Base-by-base conservation (phyloP, 495 filamentous ascomycete genomes). In the Neurospora sp. region DNA sequence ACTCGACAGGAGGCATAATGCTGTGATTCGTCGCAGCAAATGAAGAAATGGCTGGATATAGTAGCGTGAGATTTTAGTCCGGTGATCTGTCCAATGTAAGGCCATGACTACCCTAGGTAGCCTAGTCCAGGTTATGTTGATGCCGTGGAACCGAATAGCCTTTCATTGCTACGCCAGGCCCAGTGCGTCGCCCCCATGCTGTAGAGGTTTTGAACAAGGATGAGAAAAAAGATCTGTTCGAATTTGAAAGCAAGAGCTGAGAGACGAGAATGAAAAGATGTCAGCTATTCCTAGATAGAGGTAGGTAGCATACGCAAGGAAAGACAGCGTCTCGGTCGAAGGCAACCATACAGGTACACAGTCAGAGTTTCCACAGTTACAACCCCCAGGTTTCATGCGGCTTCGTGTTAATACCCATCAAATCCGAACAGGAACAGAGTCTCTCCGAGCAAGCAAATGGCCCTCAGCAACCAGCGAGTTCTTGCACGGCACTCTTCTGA, bases 381-480 rank as follows among this genome's bases (percentile, higher is more conserved):
- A 66, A 18, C 27, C 8, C 54, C 11, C 27, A 16, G 4, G 23
- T 18, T 14, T 6, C 14, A 66, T 27, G 14, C 5, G 3, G 27
- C 12, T 7, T 18, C 14, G 9, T 20, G 2, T 23, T 48, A 1
- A 48, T 1, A 9, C 14, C 20, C 14, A 66, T 79, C 73, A 80
- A 41, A 79, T 79, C 6, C 78, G 46, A 39, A 79, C 78, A 5
- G 79, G 78, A 31, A 72, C 9, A 2, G 78, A 76, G 12, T 75
- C 73, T n/a, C 70, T 62, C 70, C 74, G 73, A 27, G 39, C 40
- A 42, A 77, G 37, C 35, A 39, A 7, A 31, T 77, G 71, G 31
- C 74, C 78, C 10, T 71, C 27, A 70, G 77, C 75, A 1, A 83
- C 80, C 42, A 85, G 74, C 40, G 80, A 78, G 74, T 85, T 83